Conservation (phyloP, 225 moss, liverwort and hornwort genomes). For the Sphagnum contortum region DNA sequence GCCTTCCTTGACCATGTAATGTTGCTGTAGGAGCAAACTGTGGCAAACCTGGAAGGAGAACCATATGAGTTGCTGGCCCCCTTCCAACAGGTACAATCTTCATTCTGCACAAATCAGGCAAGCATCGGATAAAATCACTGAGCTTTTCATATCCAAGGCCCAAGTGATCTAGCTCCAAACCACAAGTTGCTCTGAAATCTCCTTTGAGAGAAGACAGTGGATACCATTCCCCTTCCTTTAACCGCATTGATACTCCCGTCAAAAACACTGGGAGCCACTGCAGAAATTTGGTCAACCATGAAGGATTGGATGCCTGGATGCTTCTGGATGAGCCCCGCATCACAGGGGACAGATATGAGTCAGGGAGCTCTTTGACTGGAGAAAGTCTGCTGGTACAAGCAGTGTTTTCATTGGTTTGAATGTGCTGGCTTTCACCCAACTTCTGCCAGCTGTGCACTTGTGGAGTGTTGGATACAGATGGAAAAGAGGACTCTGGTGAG, state of each 20-base stretch:
- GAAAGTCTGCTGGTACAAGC: constrained; percentile 11
- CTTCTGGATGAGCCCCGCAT: constrained; percentile 18
- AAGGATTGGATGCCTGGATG: constrained; percentile 22
- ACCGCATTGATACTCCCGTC: constrained; percentile 71
- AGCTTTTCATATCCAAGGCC: constrained; percentile 80
- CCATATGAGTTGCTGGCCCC: constrained; percentile 97
- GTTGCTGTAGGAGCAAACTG: constrained; percentile 16
- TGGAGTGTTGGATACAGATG: constrained; percentile 29
- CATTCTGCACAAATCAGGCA: constrained; percentile 86
- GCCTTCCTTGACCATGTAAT: constrained; percentile 17
- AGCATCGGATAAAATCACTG: constrained; percentile 79
- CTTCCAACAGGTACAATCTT: constrained; percentile 95
- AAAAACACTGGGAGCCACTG: constrained; percentile 90
- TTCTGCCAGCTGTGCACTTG: constrained; percentile 27
- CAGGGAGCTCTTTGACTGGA: constrained; percentile 8
- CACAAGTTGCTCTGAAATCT: constrained; percentile 94
- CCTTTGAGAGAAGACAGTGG: constrained; percentile 95
- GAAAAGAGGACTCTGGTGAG: constrained; percentile 43
- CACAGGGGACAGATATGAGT: constrained; percentile 24
- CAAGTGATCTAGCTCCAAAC: constrained; percentile 88
- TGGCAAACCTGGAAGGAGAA: constrained; percentile 54
- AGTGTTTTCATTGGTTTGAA: constrained; percentile 11
- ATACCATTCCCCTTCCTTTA: constrained; percentile 97
- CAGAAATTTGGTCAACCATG: constrained; percentile 69
- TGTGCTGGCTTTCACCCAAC: constrained; percentile 19